A percentile compares a stretch with the other conserved stretches of the same genome.
phyloP scores from a whole-genome alignment of 352 stramenopile genomes.

The Phytophthora idaei region DNA sequence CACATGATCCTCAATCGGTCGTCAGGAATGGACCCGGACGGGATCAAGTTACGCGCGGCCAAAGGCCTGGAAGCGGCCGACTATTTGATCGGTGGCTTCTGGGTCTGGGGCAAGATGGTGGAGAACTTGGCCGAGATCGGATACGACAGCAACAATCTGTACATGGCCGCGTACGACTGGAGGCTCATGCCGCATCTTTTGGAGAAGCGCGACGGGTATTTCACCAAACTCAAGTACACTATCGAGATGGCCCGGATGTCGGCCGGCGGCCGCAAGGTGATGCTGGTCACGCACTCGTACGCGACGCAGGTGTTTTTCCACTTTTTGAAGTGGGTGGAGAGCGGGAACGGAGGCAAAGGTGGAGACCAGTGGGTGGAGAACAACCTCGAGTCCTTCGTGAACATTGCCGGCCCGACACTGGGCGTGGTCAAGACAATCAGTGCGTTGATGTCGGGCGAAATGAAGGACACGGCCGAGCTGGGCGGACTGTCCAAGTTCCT shows the following conservation, averaged over 20 bases:
- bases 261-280: conserved; percentile 83
- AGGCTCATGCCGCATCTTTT: conserved; percentile 73
- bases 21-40: conserved; percentile 90
- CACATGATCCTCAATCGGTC: conserved; percentile 92
- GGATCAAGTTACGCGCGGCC: conserved; percentile 78
- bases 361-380: conserved; percentile 93
- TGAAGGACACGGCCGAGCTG: conserved; percentile 94
- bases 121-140: conserved; percentile 92
- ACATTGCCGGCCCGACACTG: conserved; percentile 94
- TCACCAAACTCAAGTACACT: conserved; percentile 93
- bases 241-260: conserved; percentile 90
- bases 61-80: conserved; percentile 93
- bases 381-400: conserved; percentile 92
- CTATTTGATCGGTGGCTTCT: conserved; percentile 95
- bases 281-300: conserved; percentile 94
- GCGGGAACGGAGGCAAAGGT: conserved; percentile 77
- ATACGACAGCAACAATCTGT: conserved; percentile 93
- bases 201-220: conserved; percentile 85
- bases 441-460: conserved; percentile 94
- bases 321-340: conserved; percentile 96
- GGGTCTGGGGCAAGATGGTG: conserved; percentile 94
- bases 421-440: conserved; percentile 93
- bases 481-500: conserved; percentile 88
- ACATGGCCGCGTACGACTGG: conserved; percentile 90
- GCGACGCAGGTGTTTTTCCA: conserved; percentile 92